Evolutionary conservation across 805 yeast genomes (phyloP), one percentile per base, ranked within the genome.

Genomic region (Metschnikowia arizonensis): DNA sequence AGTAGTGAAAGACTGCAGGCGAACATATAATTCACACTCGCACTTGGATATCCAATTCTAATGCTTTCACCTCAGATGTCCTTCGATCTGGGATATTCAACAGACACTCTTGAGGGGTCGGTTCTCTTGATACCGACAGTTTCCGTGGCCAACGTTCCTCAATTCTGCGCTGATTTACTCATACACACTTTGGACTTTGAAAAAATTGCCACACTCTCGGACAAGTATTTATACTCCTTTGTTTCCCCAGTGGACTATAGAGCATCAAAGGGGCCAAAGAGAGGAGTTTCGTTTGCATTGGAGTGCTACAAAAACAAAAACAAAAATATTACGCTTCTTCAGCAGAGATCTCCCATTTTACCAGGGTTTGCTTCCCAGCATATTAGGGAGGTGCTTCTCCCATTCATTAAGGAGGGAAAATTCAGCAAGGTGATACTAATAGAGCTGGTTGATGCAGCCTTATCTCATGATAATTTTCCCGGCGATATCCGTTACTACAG

Each of bases 81-180:
- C 15, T 48, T 45, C 31, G 41, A 36, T 8, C 17, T 40, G 2
- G 46, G 47, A 12, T 44, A 29, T 21, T 35, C 53, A 18, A 17
- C 35, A 17, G 41, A 18, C 23, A 4, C 41, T 29, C 36, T 57
- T 7, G 34, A 42, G 8, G 65, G 63, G 34, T 63, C 78, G 1
- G 73, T 72, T 1, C 65, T 85, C n/a, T 59, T 91, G 1, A 33
- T 93, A 1, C 98, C 98, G 0, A 65, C 89, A 0, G 85, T 93
- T 0, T 81, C 97, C 3, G 76, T 87, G 5, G 98, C 96, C 6
- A 93, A 91, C 57, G 84, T 89, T 3, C 95, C 98, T 0, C 99
- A 93, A 61, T 66, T 91, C 40, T 65, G 90, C 0, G 63, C 77
- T 5, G 98, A 90, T 62, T 68, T 90, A 25, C 64, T 91, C 21